These are phyloP conservation scores for Umbelopsis vinacea DNA, from an alignment of 192 early-diverging fungal genomes.

Conservation along the genomic window DNA sequence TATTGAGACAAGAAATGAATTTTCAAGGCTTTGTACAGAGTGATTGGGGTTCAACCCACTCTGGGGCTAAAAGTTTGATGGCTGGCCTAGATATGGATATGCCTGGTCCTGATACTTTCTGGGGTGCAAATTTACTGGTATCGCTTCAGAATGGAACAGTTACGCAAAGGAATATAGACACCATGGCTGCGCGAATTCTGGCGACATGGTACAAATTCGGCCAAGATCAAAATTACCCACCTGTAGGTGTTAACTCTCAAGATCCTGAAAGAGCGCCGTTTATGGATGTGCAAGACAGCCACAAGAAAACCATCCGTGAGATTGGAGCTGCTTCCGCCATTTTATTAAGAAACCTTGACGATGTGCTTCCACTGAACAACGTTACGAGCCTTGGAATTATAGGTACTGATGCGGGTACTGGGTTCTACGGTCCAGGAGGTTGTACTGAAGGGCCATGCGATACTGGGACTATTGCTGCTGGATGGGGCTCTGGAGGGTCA, in stretches of 20 bases:
- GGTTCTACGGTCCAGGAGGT: neutral
- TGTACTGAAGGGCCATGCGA: slow-evolving; percentile 6
- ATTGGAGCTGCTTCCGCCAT: slow-evolving; percentile 27
- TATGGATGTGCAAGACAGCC: slow-evolving; percentile 22
- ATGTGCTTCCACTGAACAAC: slow-evolving; percentile 15
- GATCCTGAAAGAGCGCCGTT: neutral
- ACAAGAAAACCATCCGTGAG: slow-evolving; percentile 10
- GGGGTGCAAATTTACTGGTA: slow-evolving; percentile 20
- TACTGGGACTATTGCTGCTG: slow-evolving; percentile 13
- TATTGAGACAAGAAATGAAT: slow-evolving; percentile 54
- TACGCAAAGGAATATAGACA: neutral
- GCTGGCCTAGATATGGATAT: slow-evolving; percentile 65
- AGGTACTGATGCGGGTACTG: slow-evolving; percentile 6
- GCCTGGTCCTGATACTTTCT: slow-evolving; percentile 44
- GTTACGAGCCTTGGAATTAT: neutral
- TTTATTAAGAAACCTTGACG: slow-evolving; percentile 19
- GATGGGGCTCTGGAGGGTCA: slow-evolving; percentile 15
- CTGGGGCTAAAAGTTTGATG: slow-evolving; percentile 20
- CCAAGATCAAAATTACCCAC: slow-evolving; percentile 12
- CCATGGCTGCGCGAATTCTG: slow-evolving; percentile 28
- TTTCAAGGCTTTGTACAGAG: slow-evolving; percentile 63
- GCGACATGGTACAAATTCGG: slow-evolving; percentile 19
- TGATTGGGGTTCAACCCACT: slow-evolving; percentile 59
- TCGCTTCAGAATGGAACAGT: slow-evolving; percentile 20
- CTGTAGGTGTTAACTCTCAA: neutral